These are phyloP conservation scores for Phtheirospermum japonicum DNA, from an alignment of 257 asterid genomes.

Conservation along the genomic window DNA sequence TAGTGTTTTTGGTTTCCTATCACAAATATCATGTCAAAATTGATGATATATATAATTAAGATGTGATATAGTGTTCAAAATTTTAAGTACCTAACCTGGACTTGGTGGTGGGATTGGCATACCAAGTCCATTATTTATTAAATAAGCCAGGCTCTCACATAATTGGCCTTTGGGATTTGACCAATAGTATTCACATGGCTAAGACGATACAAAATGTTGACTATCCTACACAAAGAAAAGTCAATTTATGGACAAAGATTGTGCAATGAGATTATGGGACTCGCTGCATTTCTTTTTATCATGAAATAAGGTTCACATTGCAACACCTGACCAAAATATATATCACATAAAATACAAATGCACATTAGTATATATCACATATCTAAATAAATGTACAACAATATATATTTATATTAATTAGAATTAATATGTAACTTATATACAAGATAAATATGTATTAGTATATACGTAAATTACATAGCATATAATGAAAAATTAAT, in stretches of 20 bases:
- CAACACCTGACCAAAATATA: too few relatives aligned
- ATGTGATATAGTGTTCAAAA: neutral
- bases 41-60: neutral
- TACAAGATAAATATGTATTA: too few relatives aligned
- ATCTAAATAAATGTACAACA: too few relatives aligned
- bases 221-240: conserved; percentile 1
- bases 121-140: neutral
- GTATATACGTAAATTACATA: too few relatives aligned
- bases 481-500: too few relatives aligned
- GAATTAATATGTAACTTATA: too few relatives aligned
- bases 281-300: neutral
- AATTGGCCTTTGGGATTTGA: neutral
- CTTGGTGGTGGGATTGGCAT: conserved; percentile 4
- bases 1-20: neutral
- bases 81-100: conserved; percentile 1
- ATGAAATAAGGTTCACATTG: conserved; percentile 4
- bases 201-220: conserved; percentile 17
- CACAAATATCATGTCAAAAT: neutral
- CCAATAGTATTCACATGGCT: conserved; percentile 13
- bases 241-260: conserved; percentile 8
- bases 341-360: too few relatives aligned
- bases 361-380: too few relatives aligned
- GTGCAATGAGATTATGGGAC: neutral
- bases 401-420: too few relatives aligned
- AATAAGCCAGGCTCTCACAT: neutral